A percentile compares a stretch with the other conserved stretches of the same genome.
Evolutionary conservation across 306 rosid species (phyloP).

Genomic region (Purshia tridentata): DNA sequence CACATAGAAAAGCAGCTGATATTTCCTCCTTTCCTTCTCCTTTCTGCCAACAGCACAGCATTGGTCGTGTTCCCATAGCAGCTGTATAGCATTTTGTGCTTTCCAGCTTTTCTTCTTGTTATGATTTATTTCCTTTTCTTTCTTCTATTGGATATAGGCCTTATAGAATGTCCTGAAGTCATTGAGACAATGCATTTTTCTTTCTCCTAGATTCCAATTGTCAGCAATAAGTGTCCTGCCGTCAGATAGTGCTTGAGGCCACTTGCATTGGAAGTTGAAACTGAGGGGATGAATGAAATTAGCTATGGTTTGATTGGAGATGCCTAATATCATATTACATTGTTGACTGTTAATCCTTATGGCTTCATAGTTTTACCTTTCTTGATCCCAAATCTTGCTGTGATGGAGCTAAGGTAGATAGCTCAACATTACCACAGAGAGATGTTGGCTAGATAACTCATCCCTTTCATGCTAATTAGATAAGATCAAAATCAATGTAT

Average conservation of each 20-base stretch:
- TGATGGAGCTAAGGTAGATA: too few relatives aligned
- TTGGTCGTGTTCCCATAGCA: not conserved
- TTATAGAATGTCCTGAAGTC: not conserved
- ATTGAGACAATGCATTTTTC: not conserved
- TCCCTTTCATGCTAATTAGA: too few relatives aligned
- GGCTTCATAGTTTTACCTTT: too few relatives aligned
- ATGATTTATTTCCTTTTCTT: not conserved
- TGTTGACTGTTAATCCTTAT: too few relatives aligned
- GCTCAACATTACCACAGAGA: too few relatives aligned
- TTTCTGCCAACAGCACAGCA: not conserved
- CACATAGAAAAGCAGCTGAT: not conserved
- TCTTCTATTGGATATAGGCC: not conserved
- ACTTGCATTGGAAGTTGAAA: not conserved
- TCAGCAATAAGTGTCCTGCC: not conserved
- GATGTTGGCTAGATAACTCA: too few relatives aligned
- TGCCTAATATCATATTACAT: not conserved
- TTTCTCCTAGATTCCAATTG: not conserved
- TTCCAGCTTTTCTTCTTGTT: not conserved
- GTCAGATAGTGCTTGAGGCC: not conserved
- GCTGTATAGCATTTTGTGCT: not conserved
- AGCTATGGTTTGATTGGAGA: not conserved
- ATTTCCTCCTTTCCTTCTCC: not conserved
- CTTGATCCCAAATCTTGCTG: too few relatives aligned
- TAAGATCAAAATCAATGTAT: not conserved
- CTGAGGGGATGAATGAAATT: not conserved